Evolutionary conservation across 2,329 filamentous ascomycete species (phyloP).

Genomic region (Xylaria multiplex): DNA sequence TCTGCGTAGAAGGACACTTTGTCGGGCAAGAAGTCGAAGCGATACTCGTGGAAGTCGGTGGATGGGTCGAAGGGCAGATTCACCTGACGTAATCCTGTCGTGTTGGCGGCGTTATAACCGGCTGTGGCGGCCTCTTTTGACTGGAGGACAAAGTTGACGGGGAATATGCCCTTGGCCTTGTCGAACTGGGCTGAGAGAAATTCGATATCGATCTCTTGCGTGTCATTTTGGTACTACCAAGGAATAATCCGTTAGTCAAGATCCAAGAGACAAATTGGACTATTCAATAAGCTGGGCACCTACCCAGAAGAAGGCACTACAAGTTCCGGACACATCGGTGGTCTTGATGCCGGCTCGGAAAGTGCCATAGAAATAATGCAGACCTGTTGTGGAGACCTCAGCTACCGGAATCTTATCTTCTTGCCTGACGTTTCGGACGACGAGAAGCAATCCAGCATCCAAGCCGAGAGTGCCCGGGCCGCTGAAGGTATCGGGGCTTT

Average conservation of each 20-base stretch:
- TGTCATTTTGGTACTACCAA: constrained; percentile 77
- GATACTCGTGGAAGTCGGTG: constrained; percentile 76
- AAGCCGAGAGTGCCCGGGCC: constrained; percentile 57
- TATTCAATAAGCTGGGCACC: constrained; percentile 35
- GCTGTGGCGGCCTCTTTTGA: constrained; percentile 66
- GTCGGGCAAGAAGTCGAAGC: constrained; percentile 75
- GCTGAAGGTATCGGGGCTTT: constrained; percentile 53
- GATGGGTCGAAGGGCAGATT: constrained; percentile 74
- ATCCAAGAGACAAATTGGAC: not conserved
- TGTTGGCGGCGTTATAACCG: constrained; percentile 71
- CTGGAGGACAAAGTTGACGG: constrained; percentile 80
- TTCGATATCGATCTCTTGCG: constrained; percentile 83
- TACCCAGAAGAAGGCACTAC: constrained; percentile 84
- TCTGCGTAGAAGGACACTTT: constrained; percentile 77
- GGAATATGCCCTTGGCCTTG: constrained; percentile 59
- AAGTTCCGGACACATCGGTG: constrained; percentile 71
- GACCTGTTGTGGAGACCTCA: constrained; percentile 69
- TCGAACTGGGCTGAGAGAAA: constrained; percentile 76
- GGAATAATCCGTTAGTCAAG: constrained; percentile 14
- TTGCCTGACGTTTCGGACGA: constrained; percentile 58
- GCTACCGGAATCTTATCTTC: constrained; percentile 67
- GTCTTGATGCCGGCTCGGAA: constrained; percentile 75
- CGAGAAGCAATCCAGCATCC: constrained; percentile 65
- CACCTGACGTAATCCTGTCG: constrained; percentile 66
- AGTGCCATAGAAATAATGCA: constrained; percentile 75